These are phyloP conservation scores for Aspergillus hortae DNA, from an alignment of 2,329 filamentous ascomycete species.

Conservation along the genomic window DNA sequence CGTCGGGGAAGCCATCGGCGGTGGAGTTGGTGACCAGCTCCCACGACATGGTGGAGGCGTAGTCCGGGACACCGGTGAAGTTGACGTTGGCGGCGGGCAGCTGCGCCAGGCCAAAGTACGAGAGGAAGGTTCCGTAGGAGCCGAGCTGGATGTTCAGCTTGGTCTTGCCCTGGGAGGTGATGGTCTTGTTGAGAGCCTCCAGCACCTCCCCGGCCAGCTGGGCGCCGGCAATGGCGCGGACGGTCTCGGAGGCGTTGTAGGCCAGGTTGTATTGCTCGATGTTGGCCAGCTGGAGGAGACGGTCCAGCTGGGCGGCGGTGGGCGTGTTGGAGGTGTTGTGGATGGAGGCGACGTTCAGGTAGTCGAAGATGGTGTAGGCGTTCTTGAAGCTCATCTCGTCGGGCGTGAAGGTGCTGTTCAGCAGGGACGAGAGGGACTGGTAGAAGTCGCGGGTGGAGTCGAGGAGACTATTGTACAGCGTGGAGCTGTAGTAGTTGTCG, in stretches of 20 bases:
- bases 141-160: conserved; percentile 57
- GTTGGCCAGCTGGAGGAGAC: conserved; percentile 72
- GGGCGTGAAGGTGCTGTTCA: conserved; percentile 50
- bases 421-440: conserved; percentile 47
- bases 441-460: conserved; percentile 54
- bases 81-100: conserved; percentile 50
- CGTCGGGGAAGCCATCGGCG: conserved; percentile 39
- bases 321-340: conserved; percentile 61
- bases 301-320: conserved; percentile 55
- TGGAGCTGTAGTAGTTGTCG: conserved; percentile 55
- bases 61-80: conserved; percentile 78
- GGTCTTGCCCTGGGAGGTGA: conserved; percentile 33
- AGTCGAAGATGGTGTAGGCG: conserved; percentile 64
- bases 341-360: conserved; percentile 60
- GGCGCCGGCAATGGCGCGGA: conserved; percentile 53
- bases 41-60: conserved; percentile 76
- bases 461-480: conserved; percentile 47
- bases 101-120: conserved; percentile 59
- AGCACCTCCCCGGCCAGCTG: conserved; percentile 63
- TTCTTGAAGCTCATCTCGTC: conserved; percentile 56
- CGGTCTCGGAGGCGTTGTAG: conserved; percentile 61
- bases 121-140: conserved; percentile 58
- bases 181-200: conserved; percentile 42
- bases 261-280: conserved; percentile 78
- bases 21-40: conserved; percentile 61